Evolutionary conservation across 768 basidiomycete species (phyloP).

Genomic region (Leccinum imitatum): DNA sequence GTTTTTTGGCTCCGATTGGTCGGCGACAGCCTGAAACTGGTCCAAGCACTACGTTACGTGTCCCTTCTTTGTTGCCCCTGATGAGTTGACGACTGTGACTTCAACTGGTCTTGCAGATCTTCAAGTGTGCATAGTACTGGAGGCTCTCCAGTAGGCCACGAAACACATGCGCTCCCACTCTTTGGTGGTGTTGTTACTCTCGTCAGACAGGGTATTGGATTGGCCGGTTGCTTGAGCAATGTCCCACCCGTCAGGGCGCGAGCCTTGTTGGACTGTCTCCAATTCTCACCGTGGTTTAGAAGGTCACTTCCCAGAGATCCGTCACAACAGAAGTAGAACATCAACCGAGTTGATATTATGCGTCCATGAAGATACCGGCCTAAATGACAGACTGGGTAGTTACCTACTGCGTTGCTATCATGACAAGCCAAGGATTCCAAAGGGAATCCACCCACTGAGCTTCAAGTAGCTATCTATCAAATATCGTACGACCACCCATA

Average conservation of each 20-base stretch:
- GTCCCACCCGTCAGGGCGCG: background rate
- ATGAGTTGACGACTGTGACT: background rate
- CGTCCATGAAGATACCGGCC: background rate
- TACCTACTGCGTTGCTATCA: background rate
- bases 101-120: background rate
- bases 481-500: background rate
- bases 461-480: background rate
- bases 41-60: background rate
- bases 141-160: background rate
- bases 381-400: background rate
- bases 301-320: no score
- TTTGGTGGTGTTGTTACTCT: background rate
- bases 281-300: fast-evolving
- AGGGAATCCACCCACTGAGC: background rate
- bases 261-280: background rate
- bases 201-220: background rate
- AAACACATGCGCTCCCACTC: background rate
- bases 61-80: background rate
- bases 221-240: background rate
- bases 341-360: background rate
- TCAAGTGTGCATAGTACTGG: background rate
- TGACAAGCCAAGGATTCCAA: no score
- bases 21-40: background rate
- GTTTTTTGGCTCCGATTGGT: background rate
- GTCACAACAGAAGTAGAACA: no score